Percentiles rank a stretch among this genome's conserved stretches.
These are phyloP conservation scores for Flaveria brownii DNA, from an alignment of 129 eudicot species.

Conservation along the genomic window DNA sequence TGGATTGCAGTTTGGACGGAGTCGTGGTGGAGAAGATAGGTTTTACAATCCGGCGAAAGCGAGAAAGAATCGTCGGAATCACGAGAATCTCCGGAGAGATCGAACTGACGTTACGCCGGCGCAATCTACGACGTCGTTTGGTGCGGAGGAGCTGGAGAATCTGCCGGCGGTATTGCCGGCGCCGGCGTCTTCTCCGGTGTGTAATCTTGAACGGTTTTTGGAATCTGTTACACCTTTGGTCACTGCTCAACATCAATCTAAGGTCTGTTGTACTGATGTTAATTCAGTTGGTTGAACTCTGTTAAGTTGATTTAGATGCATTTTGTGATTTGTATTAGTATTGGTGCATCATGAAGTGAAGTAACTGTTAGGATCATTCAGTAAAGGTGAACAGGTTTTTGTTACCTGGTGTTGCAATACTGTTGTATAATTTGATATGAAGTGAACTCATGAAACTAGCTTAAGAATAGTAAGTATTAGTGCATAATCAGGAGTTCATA, in stretches of 20 bases:
- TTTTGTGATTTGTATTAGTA: too few relatives aligned
- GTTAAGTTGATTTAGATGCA: neutral
- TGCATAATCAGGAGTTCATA: slow-evolving; percentile 2
- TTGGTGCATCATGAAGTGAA: slow-evolving; percentile 2
- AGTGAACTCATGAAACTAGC: neutral
- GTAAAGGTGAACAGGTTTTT: neutral
- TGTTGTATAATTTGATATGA: neutral
- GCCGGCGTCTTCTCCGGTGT: slow-evolving; percentile 39
- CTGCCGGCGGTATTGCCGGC: neutral
- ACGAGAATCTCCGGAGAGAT: slow-evolving; percentile 51
- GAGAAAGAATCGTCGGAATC: slow-evolving; percentile 48
- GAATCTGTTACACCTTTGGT: slow-evolving; percentile 75
- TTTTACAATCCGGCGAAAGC: slow-evolving; percentile 69
- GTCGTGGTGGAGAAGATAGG: slow-evolving; percentile 79
- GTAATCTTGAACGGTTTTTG: slow-evolving; percentile 79
- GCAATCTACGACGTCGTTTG: slow-evolving; percentile 30
- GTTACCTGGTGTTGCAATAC: neutral
- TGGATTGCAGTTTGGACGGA: slow-evolving; percentile 78
- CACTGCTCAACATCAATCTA: slow-evolving; percentile 67
- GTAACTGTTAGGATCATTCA: neutral
- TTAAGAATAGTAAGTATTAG: neutral
- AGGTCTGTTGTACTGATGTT: slow-evolving; percentile 48
- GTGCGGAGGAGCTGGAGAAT: slow-evolving; percentile 27
- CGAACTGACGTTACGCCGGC: slow-evolving; percentile 52
- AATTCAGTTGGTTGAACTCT: neutral